A percentile compares a stretch with the other conserved stretches of the same genome.
phyloP scores from a whole-genome alignment of 768 basidiomycete genomes.

The Suillus variegatus region DNA sequence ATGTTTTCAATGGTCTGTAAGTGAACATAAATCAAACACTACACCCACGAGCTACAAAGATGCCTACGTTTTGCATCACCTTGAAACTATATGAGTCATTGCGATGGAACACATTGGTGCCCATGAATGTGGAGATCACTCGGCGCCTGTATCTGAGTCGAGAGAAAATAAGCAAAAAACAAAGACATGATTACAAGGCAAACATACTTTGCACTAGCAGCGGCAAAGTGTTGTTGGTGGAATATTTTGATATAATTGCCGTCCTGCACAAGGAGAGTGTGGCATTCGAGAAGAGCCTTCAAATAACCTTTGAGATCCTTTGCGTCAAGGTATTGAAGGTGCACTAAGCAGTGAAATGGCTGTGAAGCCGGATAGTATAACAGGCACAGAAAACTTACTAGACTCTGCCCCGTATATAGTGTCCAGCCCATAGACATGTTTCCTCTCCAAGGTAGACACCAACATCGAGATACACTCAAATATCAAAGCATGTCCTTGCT shows the following conservation, averaged over 20 bases:
- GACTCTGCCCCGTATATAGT: conserved; percentile 65
- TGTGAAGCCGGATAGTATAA: conserved; percentile 9
- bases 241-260: conserved; percentile 54
- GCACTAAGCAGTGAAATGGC: conserved; percentile 31
- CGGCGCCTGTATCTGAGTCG: conserved; percentile 63
- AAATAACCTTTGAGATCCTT: conserved; percentile 63
- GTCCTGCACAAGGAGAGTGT: conserved; percentile 63
- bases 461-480: conserved; percentile 57
- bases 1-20: conserved; percentile 87
- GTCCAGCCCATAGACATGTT: conserved; percentile 71
- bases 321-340: conserved; percentile 70
- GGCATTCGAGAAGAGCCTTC: conserved; percentile 46
- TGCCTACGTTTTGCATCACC: conserved; percentile 84
- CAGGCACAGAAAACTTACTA: conserved; percentile 39
- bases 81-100: conserved; percentile 96
- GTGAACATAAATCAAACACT: background rate
- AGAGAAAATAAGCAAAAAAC: conserved; percentile 1
- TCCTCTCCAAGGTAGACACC: conserved; percentile 39
- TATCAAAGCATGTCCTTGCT: conserved; percentile 38
- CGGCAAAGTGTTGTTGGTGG: conserved; percentile 57
- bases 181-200: conserved; percentile 21
- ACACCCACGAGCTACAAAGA: background rate
- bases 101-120: conserved; percentile 95
- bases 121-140: conserved; percentile 94
- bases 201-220: conserved; percentile 50